Evolutionary conservation across 768 basidiomycete genomes (phyloP).

Genomic region (Solioccasus polychromus): DNA sequence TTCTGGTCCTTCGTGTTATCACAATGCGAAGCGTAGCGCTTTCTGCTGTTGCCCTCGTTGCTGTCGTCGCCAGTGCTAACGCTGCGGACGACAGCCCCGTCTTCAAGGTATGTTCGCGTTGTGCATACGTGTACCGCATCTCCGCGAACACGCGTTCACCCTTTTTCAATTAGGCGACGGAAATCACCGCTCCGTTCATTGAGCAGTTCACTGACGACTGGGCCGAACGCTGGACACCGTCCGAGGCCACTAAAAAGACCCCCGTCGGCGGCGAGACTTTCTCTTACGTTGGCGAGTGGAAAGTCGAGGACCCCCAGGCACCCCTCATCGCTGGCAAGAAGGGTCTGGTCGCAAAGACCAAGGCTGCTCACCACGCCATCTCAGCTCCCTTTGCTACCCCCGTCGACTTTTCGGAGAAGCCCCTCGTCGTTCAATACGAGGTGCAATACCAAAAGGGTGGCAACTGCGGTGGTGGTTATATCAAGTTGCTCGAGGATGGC

Average conservation of each 20-base stretch:
- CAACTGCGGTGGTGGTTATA: slow-evolving; percentile 98
- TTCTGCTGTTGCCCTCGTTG: slow-evolving; percentile 64
- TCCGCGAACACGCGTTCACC: slow-evolving; percentile 2
- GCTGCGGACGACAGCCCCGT: slow-evolving; percentile 61
- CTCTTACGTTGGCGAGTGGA: slow-evolving; percentile 97
- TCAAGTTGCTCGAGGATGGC: slow-evolving; percentile 93
- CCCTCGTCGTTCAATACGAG: slow-evolving; percentile 96
- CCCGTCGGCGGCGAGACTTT: slow-evolving; percentile 94
- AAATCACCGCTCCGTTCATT: slow-evolving; percentile 83
- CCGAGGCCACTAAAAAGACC: slow-evolving; percentile 97
- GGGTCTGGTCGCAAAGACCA: slow-evolving; percentile 93
- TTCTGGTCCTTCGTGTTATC: slow-evolving; percentile 63
- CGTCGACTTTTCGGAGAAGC: slow-evolving; percentile 78
- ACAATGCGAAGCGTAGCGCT: slow-evolving; percentile 86
- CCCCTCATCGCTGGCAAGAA: slow-evolving; percentile 81
- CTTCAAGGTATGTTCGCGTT: slow-evolving; percentile 55
- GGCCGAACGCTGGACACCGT: slow-evolving; percentile 91
- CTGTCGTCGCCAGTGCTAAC: slow-evolving; percentile 61
- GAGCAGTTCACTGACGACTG: slow-evolving; percentile 96
- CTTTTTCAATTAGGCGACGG: slow-evolving; percentile 52
- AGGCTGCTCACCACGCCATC: slow-evolving; percentile 98
- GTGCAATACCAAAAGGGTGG: slow-evolving; percentile 99
- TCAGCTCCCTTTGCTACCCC: slow-evolving; percentile 83
- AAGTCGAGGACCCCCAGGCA: slow-evolving; percentile 82
- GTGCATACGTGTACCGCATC: slow-evolving; percentile 6